These are phyloP conservation scores for Chalciporus chontae DNA, from an alignment of 768 basidiomycete genomes.

Conservation along the genomic window DNA sequence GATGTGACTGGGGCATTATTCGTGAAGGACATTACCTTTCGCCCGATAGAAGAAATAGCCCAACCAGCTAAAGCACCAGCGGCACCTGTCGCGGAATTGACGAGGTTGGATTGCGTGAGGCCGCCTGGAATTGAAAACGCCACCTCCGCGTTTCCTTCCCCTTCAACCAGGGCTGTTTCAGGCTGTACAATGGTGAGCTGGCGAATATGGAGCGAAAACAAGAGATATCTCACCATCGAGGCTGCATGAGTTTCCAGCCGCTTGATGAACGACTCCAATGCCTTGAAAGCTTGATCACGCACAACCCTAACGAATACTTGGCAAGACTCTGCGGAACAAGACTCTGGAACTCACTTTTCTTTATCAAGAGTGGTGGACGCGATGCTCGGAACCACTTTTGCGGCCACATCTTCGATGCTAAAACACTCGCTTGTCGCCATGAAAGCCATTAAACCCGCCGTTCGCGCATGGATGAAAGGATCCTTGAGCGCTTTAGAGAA, in stretches of 20 bases:
- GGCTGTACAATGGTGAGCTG: constrained; percentile 39
- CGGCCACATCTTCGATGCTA: constrained; percentile 82
- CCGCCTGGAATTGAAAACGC: constrained; percentile 28
- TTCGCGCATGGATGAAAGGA: constrained; percentile 85
- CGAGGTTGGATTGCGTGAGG: constrained; percentile 42
- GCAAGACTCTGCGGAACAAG: neutral
- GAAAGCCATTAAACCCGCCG: constrained; percentile 92
- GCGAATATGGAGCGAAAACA: constrained; percentile 2
- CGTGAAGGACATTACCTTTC: constrained; percentile 49
- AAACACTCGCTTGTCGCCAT: constrained; percentile 93
- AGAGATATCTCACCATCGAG: constrained; percentile 61
- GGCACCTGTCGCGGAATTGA: constrained; percentile 85
- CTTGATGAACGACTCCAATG: constrained; percentile 83
- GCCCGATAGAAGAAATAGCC: constrained; percentile 90
- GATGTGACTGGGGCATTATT: neutral
- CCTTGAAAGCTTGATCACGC: constrained; percentile 94
- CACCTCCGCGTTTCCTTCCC: constrained; percentile 30
- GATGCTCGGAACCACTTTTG: constrained; percentile 85
- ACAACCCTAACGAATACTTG: constrained; percentile 57
- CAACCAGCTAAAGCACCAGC: constrained; percentile 92
- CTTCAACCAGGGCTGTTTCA: constrained; percentile 46
- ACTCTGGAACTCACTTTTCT: constrained; percentile 67
- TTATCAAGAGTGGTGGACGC: constrained; percentile 79
- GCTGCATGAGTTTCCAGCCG: constrained; percentile 75
- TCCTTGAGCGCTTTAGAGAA: constrained; percentile 90